These are phyloP conservation scores for Erythrobasidium yunnanense DNA, from an alignment of 768 basidiomycete species.

Conservation along the genomic window DNA sequence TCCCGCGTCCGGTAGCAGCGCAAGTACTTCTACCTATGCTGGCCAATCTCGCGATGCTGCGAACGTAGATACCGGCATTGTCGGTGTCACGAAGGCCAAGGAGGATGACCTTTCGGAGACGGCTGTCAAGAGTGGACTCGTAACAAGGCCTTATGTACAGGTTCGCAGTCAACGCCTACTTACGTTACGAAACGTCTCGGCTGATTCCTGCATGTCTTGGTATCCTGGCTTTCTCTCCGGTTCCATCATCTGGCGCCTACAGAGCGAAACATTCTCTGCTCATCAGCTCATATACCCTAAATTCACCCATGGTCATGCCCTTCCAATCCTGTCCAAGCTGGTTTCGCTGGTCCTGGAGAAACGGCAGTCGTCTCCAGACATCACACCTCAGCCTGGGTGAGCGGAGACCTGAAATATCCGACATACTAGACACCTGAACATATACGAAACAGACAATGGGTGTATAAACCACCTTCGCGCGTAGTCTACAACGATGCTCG, in stretches of 20 bases:
- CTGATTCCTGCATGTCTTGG: too few relatives aligned
- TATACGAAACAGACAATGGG: conserved; percentile 30
- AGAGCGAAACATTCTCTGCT: conserved; percentile 38
- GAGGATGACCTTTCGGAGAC: conserved; percentile 1
- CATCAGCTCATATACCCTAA: conserved; percentile 37
- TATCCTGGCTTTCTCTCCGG: too few relatives aligned
- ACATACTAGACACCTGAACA: background rate
- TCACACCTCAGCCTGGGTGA: background rate
- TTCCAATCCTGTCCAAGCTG: conserved; percentile 27
- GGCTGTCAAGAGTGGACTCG: background rate
- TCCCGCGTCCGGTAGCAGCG: background rate
- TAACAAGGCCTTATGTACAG: background rate
- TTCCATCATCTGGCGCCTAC: too few relatives aligned
- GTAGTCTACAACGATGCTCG: conserved; percentile 35
- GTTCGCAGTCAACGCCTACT: background rate
- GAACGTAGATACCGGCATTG: background rate
- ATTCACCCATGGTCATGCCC: conserved; percentile 26
- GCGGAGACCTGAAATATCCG: background rate
- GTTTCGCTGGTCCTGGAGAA: conserved; percentile 29
- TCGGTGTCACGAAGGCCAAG: background rate
- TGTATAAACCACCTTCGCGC: conserved; percentile 34
- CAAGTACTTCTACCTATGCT: background rate
- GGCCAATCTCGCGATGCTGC: background rate
- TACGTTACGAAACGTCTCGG: background rate
- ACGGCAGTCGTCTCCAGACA: background rate